Conservation (phyloP, 2,329 filamentous ascomycete genomes). For the Talaromyces pinophilus region DNA sequence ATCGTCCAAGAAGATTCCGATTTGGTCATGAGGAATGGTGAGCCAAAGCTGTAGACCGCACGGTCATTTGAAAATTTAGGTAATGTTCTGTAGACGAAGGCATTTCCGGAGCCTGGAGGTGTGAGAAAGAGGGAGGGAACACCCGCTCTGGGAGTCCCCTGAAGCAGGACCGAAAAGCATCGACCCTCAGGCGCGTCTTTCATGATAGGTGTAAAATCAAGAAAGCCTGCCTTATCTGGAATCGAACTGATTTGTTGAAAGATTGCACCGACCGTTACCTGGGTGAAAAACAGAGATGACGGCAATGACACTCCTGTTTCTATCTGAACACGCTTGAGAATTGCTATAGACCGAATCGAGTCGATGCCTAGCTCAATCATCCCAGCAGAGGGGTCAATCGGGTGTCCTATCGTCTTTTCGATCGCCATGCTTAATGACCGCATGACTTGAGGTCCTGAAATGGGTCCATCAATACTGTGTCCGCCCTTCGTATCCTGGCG, state of each 20-base stretch:
- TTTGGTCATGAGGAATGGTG: slow-evolving; percentile 10
- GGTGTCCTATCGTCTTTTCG: neutral
- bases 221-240: slow-evolving; percentile 6
- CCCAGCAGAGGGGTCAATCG: slow-evolving; percentile 5
- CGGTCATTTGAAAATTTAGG: slow-evolving; percentile 11
- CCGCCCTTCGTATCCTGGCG: neutral
- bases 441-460: slow-evolving; percentile 9
- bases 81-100: slow-evolving; percentile 8
- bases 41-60: slow-evolving; percentile 8
- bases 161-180: slow-evolving; percentile 8
- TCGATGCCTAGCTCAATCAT: slow-evolving; percentile 9
- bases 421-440: neutral
- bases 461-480: neutral
- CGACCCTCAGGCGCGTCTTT: slow-evolving; percentile 3
- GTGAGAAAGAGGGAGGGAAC: slow-evolving; percentile 11
- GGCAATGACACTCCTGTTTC: slow-evolving; percentile 8
- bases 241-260: slow-evolving; percentile 7
- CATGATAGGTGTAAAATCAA: neutral
- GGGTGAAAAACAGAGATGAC: slow-evolving; percentile 11
- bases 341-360: slow-evolving; percentile 2
- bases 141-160: slow-evolving; percentile 7
- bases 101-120: slow-evolving; percentile 11
- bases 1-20: slow-evolving; percentile 7
- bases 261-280: neutral
- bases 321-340: slow-evolving; percentile 5